A percentile compares a stretch with the other conserved stretches of the same genome.
These are phyloP conservation scores for Candida golubevii DNA, from an alignment of 805 yeast species.

Conservation along the genomic window DNA sequence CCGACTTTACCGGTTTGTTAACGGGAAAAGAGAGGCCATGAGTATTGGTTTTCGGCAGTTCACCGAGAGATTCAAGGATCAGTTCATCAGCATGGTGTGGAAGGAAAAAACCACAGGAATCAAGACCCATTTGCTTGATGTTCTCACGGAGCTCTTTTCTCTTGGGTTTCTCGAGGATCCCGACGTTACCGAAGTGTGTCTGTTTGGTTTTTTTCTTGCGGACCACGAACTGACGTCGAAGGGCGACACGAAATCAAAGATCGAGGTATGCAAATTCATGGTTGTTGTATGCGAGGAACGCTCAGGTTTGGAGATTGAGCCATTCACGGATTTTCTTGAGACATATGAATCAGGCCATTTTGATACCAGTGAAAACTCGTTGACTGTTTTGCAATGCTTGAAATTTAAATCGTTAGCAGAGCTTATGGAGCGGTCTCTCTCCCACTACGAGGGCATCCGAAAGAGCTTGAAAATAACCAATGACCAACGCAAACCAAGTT, in stretches of 20 bases:
- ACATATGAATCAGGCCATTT: conserved; percentile 22
- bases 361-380: conserved; percentile 19
- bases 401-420: conserved; percentile 18
- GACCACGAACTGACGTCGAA: conserved; percentile 3
- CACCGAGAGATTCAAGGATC: conserved; percentile 64
- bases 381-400: conserved; percentile 21
- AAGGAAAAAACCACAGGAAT: conserved; percentile 50
- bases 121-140: conserved; percentile 44
- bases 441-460: conserved; percentile 4
- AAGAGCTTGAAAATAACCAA: background rate
- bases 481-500: background rate
- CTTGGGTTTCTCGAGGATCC: conserved; percentile 62
- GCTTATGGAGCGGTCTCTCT: conserved; percentile 11
- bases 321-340: conserved; percentile 28
- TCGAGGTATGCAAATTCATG: conserved; percentile 55
- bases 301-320: conserved; percentile 33
- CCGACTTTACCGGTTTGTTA: conserved; percentile 40
- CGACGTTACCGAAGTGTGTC: conserved; percentile 32
- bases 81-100: conserved; percentile 56
- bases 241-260: conserved; percentile 23
- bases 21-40: conserved; percentile 19
- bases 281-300: conserved; percentile 39
- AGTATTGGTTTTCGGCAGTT: conserved; percentile 72
- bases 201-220: conserved; percentile 18
- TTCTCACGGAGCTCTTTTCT: conserved; percentile 52